phyloP scores from a whole-genome alignment of 2,329 filamentous ascomycete genomes.

The Reticulascus tulasneorum region DNA sequence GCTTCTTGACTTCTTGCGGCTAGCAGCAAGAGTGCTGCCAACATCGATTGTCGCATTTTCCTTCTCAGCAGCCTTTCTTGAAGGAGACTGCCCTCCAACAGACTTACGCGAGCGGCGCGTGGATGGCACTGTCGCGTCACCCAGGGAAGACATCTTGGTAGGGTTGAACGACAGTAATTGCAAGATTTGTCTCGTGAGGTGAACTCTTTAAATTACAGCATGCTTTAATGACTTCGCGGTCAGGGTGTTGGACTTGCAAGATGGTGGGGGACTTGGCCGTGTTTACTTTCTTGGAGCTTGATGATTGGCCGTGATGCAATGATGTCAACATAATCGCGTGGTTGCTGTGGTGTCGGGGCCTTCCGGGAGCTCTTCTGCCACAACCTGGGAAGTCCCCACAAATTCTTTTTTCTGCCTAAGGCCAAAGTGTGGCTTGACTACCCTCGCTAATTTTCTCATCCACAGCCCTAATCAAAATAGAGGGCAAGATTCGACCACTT shows the following conservation, averaged over 20 bases:
- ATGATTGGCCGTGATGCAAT: constrained; percentile 5
- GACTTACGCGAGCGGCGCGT: constrained; percentile 65
- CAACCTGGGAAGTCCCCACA: no score
- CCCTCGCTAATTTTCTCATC: constrained; percentile 10
- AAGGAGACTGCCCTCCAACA: constrained; percentile 41
- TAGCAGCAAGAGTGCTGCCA: constrained; percentile 47
- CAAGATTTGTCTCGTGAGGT: not conserved
- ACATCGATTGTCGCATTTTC: constrained; percentile 74
- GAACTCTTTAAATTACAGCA: no score
- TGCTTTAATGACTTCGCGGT: constrained; percentile 15
- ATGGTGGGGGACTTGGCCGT: constrained; percentile 11
- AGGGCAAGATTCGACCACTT: not conserved
- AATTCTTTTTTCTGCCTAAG: not conserved
- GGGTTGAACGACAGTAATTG: not conserved
- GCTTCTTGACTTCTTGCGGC: constrained; percentile 73
- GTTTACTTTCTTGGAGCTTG: constrained; percentile 9
- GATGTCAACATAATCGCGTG: constrained; percentile 11
- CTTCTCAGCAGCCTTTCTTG: constrained; percentile 50
- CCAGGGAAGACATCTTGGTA: constrained; percentile 31
- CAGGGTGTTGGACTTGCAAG: constrained; percentile 16
- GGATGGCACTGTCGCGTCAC: constrained; percentile 49
- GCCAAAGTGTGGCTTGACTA: constrained; percentile 1
- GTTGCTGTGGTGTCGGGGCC: constrained; percentile 15
- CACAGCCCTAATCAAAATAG: constrained; percentile 5
- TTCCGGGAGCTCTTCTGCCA: no score